A percentile compares a stretch with the other conserved stretches of the same genome.
Conservation (phyloP, 257 asterid genomes). For the Nicotiana obtusifolia region DNA sequence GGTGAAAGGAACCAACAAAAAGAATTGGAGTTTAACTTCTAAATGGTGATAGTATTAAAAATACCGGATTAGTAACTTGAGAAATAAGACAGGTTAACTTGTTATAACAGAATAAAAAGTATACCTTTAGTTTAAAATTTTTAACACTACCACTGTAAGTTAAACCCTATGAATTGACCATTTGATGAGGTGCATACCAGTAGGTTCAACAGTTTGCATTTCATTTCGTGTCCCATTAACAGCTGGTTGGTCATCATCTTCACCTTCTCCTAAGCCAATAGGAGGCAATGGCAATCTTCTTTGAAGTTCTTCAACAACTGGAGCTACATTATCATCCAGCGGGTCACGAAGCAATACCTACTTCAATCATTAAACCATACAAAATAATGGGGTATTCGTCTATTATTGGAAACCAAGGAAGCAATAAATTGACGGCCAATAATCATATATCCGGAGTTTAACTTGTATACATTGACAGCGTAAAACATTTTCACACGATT, state of each 20-base stretch:
- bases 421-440: neutral
- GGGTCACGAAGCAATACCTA: conserved; percentile 87
- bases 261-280: conserved; percentile 52
- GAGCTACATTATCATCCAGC: conserved; percentile 57
- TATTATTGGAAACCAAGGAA: neutral
- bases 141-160: no score
- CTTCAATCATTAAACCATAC: neutral
- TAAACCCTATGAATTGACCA: neutral
- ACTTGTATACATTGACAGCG: neutral
- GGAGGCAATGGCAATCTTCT: conserved; percentile 54
- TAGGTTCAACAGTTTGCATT: conserved; percentile 37
- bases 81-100: no score
- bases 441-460: neutral
- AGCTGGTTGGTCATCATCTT: conserved; percentile 46
- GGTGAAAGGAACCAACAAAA: no score
- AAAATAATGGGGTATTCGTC: neutral
- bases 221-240: conserved; percentile 31
- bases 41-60: no score
- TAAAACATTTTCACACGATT: no score
- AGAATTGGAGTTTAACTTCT: no score
- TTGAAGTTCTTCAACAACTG: conserved; percentile 76
- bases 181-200: conserved; percentile 26
- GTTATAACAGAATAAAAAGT: no score
- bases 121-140: no score
- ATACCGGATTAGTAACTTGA: no score